Evolutionary conservation across 768 basidiomycete species (phyloP), one percentile per base, ranked within the genome.

Genomic region (Mycena indigotica): DNA sequence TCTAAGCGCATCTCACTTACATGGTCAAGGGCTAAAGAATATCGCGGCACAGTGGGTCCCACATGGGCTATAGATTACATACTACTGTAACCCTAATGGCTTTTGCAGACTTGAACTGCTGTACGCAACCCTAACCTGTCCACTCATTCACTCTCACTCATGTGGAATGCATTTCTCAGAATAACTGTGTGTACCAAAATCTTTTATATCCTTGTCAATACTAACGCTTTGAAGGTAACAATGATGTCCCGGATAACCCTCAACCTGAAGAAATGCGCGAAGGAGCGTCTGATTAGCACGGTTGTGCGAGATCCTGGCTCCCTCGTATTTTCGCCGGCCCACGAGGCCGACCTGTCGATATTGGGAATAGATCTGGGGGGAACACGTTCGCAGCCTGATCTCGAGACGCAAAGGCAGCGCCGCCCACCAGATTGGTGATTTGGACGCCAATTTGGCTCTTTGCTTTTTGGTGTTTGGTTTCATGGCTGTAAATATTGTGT

Each of bases 241-340:
- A 88, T 87, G 83, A 85, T 87, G 79, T 86, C 84, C 3, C 79
- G 86, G 6, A 87, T 88, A 49, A 87, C 86, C 1, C 76, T 87
- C 24, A 83, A 81, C 66, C 74, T 87, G 10, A 81, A 73, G 69
- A 82, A 80, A 67, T 72, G 70, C 12, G 72, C 70, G 3, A 58
- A 61, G 16, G 67, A 71, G n/a, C 15, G 35, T 53, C 40, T 57
- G 0, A 17, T 64, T 32, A 57, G 50, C 25, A 57, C 35, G 5
- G 51, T 56, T 2, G 17, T 68, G 12, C 63, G 63, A 5, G 54
- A 62, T 26, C 35, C 61, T 1, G 52, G 50, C 15, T 21, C 56
- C 2, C 30, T 57, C 28, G 49, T 52, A 17, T 62, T 62, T 50
- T 51, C 50, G 28, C 41, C 41, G n/a, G 8, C 6, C 41, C 15